Base-by-base conservation (phyloP, 768 basidiomycete species). In the Boletus rubroflammeus region DNA sequence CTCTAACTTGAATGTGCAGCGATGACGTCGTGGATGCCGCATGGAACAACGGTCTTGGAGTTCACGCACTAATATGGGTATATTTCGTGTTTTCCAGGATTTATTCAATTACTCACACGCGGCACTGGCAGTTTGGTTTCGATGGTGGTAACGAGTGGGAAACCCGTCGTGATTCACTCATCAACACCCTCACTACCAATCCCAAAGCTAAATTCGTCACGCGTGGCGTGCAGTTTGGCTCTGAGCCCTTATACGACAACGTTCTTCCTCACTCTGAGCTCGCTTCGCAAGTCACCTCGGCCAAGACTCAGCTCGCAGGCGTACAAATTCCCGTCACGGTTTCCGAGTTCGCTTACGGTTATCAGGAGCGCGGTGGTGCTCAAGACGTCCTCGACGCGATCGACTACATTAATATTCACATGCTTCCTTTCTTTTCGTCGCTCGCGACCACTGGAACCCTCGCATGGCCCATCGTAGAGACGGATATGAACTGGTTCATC, bases 31-130 rank as follows among this genome's bases (percentile, higher is more conserved):
- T 88, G 21, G 76, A 83, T 38, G 86, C 87, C 23, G 86, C 86
- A 7, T 88, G 85, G 85, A 67, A 72, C 25, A 81, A 81, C 32
- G 75, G 79, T n/a, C 67, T 89, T 26, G 86, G 88, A 42, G 83
- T 90, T 6, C 86, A 89, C 56, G 84, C 85, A 15, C 70, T 88
- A 19, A 81, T 90, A 56, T 89, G 86, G 86, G 86, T 86, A 62
- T 60, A 77, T 46, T 41, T n/a, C 26, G 14, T 35, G 14, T 45
- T n/a, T 34, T 26, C 11, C 28, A 2, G 11, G 10, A 17, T 49
- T 3, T 10, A 19, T 36, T 42, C 15, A 15, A 15, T 47, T 1
- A 3, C 29, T 58, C 38, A 62, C 2, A 15, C 15, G n/a, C 23
- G 23, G 23, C 23, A 25, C 29, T 3, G 9, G 5, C 29, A 74